phyloP scores from a whole-genome alignment of 345 rosid species.

The Angophora floribunda region DNA sequence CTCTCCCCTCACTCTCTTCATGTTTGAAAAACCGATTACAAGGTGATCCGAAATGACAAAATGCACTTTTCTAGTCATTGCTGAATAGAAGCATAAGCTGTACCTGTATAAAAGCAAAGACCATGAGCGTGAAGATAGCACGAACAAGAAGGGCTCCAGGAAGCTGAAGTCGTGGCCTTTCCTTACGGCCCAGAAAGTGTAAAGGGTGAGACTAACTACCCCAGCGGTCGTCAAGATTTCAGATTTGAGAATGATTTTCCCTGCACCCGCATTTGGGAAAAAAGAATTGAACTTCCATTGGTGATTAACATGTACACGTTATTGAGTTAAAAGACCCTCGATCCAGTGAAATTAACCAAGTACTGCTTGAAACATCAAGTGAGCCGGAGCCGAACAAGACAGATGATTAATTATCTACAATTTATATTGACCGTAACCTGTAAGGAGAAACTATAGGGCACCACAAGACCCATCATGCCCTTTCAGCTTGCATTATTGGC shows the following conservation, averaged over 20 bases:
- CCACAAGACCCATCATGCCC: not conserved
- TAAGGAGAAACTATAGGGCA: not conserved
- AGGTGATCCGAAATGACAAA: not conserved
- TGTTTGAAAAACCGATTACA: not conserved
- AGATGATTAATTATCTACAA: not conserved
- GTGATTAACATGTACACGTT: not conserved
- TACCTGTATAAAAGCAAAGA: slow-evolving; percentile 62
- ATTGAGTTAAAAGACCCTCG: not conserved
- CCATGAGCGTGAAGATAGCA: slow-evolving; percentile 18
- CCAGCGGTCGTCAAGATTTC: slow-evolving; percentile 22
- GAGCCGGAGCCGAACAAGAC: not conserved
- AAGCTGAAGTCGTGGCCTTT: slow-evolving; percentile 37
- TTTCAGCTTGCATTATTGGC: accelerated
- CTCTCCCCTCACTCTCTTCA: not conserved
- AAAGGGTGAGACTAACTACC: slow-evolving; percentile 30
- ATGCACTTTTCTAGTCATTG: not conserved
- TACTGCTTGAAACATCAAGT: not conserved
- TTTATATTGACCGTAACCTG: not conserved
- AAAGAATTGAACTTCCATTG: not conserved
- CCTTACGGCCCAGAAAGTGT: slow-evolving; percentile 42
- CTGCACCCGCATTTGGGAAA: slow-evolving; percentile 25
- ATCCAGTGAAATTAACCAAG: not conserved
- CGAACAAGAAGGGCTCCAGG: slow-evolving; percentile 37
- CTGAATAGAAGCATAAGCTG: slow-evolving; percentile 14
- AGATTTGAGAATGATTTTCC: slow-evolving; percentile 70